Percentiles rank a stretch among this genome's conserved stretches.
These are phyloP conservation scores for Mortierella sp. DNA, from an alignment of 371 early-diverging fungal species.

Conservation along the genomic window DNA sequence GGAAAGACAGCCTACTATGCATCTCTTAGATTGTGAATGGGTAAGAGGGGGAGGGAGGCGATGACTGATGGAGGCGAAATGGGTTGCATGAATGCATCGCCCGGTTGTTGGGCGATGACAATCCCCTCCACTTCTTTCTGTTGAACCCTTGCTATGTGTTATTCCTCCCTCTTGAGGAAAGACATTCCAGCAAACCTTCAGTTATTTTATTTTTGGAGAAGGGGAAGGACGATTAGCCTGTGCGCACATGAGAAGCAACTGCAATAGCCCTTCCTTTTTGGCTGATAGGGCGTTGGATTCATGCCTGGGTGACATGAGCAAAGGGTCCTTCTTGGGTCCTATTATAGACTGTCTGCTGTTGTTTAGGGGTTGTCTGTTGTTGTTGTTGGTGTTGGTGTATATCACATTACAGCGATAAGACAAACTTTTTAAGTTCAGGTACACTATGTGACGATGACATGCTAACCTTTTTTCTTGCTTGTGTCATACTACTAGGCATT, in stretches of 20 bases:
- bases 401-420: background rate
- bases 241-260: background rate
- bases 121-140: background rate
- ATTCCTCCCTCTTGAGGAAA: background rate
- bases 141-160: background rate
- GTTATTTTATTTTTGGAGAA: background rate
- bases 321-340: no score
- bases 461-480: background rate
- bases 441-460: background rate
- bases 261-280: background rate
- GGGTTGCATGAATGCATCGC: background rate
- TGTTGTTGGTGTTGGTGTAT: background rate
- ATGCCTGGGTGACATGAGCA: background rate
- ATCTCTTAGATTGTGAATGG: background rate
- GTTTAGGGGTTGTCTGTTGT: background rate
- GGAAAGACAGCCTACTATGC: background rate
- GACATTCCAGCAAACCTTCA: background rate
- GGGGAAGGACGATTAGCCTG: background rate
- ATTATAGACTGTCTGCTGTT: no score
- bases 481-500: constrained; percentile 59
- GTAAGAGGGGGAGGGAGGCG: background rate
- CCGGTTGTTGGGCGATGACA: constrained; percentile 5
- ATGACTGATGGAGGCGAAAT: background rate
- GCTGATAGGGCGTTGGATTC: background rate
- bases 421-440: background rate